Base-by-base conservation (phyloP, 1,284 basidiomycete genomes). In the Cutaneotrichosporon arboriforme region DNA sequence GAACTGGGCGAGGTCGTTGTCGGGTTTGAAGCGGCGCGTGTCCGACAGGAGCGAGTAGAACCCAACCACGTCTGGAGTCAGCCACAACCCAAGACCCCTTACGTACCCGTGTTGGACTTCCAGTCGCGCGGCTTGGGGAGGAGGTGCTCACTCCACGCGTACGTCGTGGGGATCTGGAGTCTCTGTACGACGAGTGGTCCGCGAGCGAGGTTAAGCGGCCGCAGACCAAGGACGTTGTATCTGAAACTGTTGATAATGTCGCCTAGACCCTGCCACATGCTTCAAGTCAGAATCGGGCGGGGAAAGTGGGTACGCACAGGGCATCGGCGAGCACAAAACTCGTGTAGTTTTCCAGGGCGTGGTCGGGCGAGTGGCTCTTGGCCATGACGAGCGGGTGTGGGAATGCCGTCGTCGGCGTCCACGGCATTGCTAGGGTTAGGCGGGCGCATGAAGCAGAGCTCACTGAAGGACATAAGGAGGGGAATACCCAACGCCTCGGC, bases 41-140 rank as follows among this genome's bases (percentile, higher is more conserved):
- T 37, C 34, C 9, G 26, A n/a, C 4, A 49, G 41, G 40, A 83
- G 69, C 62, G 84, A 83, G 65, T 43, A 84, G 66, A 84, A 84
- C 0, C 83, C 83, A n/a, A 81, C 80, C 13, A 84, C 77, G 63
- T 85, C 83, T 83, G 51, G n/a, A 35, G 41, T 57, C 36, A 53
- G 43, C 22, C 3, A 14, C 33, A 4, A 17, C 20, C 14, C n/a
- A 33, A 5, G 34, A 4, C 4, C n/a, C n/a, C 4, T 23, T 8
- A 67, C 72, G 48, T 58, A 83, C 83, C 84, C 41, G 81, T 82
- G 61, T 82, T 73, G 50, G 79, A 81, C 56, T 78, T 80, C 80
- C 83, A 84, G 64, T 84, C 84, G 7, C 77, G 65, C 0, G 84
- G 85, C 59, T 84, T 84, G 0, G 81, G 81, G 0, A 86, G 81